Conservation (phyloP, 2,329 filamentous ascomycete species). For the Ophiosphaerella korrae region DNA sequence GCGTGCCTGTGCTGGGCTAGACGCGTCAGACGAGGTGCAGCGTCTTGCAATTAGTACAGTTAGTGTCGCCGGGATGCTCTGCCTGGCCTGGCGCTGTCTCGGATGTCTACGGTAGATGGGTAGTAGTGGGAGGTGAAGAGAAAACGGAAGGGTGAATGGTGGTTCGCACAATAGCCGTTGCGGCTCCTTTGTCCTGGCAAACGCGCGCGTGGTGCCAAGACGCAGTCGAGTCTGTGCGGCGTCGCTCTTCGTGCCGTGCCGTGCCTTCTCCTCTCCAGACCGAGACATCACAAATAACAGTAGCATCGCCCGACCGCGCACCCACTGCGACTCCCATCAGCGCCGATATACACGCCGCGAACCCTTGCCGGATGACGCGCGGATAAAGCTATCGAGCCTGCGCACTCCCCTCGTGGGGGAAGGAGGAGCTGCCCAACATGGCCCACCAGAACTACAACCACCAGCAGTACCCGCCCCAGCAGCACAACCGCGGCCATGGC, state of each 20-base stretch:
- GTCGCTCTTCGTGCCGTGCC: slow-evolving; percentile 20
- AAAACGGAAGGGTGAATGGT: slow-evolving; percentile 1
- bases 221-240: slow-evolving; percentile 23
- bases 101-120: not conserved
- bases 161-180: slow-evolving; percentile 2
- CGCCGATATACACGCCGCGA: not conserved
- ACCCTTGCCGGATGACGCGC: slow-evolving; percentile 27
- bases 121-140: not conserved
- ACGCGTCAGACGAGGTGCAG: slow-evolving; percentile 4
- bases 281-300: not conserved
- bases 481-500: slow-evolving; percentile 20
- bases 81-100: slow-evolving; percentile 1
- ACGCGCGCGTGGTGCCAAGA: slow-evolving; percentile 33
- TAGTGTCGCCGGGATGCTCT: too few relatives aligned
- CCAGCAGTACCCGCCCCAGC: slow-evolving; percentile 37
- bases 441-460: slow-evolving; percentile 38
- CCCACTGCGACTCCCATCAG: not conserved
- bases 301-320: not conserved
- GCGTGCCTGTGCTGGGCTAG: not conserved
- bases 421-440: slow-evolving; percentile 38
- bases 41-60: slow-evolving; percentile 9
- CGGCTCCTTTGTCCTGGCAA: slow-evolving; percentile 27
- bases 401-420: slow-evolving; percentile 28
- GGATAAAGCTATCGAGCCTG: slow-evolving; percentile 27
- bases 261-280: not conserved